Base-by-base conservation (phyloP, 2,329 filamentous ascomycete species). In the Diaporthe vaccinii region DNA sequence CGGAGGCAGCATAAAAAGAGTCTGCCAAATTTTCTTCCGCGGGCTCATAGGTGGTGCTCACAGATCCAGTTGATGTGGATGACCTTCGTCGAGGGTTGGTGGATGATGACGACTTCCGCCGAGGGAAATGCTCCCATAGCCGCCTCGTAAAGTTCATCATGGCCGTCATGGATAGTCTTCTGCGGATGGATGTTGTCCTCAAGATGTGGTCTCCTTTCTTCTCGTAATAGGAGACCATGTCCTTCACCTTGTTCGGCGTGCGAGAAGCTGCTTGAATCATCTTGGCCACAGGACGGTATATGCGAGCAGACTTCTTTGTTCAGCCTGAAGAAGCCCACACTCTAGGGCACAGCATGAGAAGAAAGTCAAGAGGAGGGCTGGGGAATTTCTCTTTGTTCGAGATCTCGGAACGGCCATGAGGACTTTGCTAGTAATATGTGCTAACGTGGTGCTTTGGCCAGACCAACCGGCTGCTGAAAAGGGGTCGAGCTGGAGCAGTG, bases 191-290 rank as follows among this genome's bases (percentile, higher is more conserved):
- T 25, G 36, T 1, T 55, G 14, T 17, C 8, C 28, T 10, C 15
- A 39, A 34, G 15, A n/a, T 36, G 5, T 14, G n/a, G 36, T 28
- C n/a, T 22, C 49, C 17, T 5, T 22, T 39, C 34, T 28, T 69
- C 15, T 69, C 65, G 12, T 55, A 69, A 17, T 41, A 69, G 34
- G 49, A 28, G 46, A 69, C 65, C 65, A 69, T 69, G 3, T 69
- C 65, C 65, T 55, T 53, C 65, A 69, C 65, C 14, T 28, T 55
- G n/a, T 34, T 55, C 10, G 34, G 14, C n/a, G n/a, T 14, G 15
- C 8, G n/a, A 4, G 15, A 2, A 28, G 9, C 9, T 22, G 49
- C 4, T 22, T n/a, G 34, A 34, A 9, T 6, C 65, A 69, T 69
- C 15, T 34, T 49, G 65, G 17, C 34, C 14, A 31, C 8, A 28